phyloP scores from a whole-genome alignment of 441 rosid genomes.

The Adansonia gregorii region DNA sequence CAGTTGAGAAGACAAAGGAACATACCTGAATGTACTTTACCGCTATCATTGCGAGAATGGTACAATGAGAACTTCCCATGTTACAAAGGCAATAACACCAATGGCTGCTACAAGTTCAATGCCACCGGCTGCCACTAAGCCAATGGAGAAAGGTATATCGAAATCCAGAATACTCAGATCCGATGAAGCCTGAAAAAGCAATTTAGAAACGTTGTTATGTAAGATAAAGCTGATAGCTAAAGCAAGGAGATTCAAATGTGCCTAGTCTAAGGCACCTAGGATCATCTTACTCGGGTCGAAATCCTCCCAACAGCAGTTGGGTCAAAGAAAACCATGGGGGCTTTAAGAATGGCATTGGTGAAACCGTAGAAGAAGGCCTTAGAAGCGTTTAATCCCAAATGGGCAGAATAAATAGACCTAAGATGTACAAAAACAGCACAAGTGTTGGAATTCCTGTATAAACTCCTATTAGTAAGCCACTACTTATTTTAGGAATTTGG shows the following conservation, averaged over 20 bases:
- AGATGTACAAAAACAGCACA: slow-evolving; percentile 45
- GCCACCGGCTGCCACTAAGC: slow-evolving; percentile 47
- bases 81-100: slow-evolving; percentile 68
- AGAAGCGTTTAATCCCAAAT: slow-evolving; percentile 76
- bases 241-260: slow-evolving; percentile 34
- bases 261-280: not conserved
- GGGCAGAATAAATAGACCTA: slow-evolving; percentile 53
- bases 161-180: slow-evolving; percentile 76
- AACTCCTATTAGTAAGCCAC: slow-evolving; percentile 60
- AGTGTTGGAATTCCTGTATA: slow-evolving; percentile 57
- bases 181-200: slow-evolving; percentile 67
- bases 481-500: slow-evolving; percentile 52
- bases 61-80: slow-evolving; percentile 85
- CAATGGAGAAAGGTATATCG: slow-evolving; percentile 63
- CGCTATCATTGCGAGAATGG: slow-evolving; percentile 58
- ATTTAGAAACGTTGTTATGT: not conserved
- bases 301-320: slow-evolving; percentile 83
- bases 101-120: slow-evolving; percentile 56
- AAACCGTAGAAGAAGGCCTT: slow-evolving; percentile 74
- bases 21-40: slow-evolving; percentile 76
- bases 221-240: not conserved
- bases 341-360: slow-evolving; percentile 65
- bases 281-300: slow-evolving; percentile 70
- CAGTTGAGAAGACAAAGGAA: no score
- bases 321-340: slow-evolving; percentile 84